Evolutionary conservation across 2,329 filamentous ascomycete genomes (phyloP).

Genomic region (Pseudogymnoascus sp.): DNA sequence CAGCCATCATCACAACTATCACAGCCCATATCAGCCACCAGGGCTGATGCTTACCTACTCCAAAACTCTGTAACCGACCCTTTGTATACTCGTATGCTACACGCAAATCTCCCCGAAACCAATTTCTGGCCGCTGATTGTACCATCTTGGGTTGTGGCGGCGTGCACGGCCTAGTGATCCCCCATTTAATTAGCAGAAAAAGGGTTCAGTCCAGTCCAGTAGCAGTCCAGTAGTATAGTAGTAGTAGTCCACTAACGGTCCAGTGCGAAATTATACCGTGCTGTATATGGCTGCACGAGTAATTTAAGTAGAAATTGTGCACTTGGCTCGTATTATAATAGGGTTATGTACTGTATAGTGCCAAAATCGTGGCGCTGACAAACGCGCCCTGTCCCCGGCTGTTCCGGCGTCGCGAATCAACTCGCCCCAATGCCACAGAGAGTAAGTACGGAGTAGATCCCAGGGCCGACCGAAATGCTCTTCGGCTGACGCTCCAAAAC

Average conservation of each 20-base stretch:
- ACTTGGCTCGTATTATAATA: background rate
- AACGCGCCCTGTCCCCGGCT: constrained; percentile 2
- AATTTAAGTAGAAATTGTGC: background rate
- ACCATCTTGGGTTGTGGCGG: background rate
- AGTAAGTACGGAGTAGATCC: background rate
- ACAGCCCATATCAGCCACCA: background rate
- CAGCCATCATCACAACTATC: background rate
- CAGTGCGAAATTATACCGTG: too few species aligned
- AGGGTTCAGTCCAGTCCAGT: background rate
- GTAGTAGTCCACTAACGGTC: too few species aligned
- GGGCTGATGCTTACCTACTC: background rate
- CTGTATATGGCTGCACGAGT: background rate
- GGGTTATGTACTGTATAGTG: background rate
- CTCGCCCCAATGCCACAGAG: background rate
- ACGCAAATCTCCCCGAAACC: background rate
- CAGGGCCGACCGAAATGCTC: background rate
- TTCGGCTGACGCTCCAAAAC: background rate
- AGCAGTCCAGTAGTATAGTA: too few species aligned
- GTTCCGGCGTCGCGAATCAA: constrained; percentile 2
- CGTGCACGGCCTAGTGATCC: background rate
- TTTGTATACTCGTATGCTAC: background rate
- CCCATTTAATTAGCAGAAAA: background rate
- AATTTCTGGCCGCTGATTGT: constrained; percentile 2
- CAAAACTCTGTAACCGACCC: background rate
- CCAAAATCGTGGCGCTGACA: constrained; percentile 3